A percentile compares a stretch with the other conserved stretches of the same genome.
These are phyloP conservation scores for Pythium brachiatum DNA, from an alignment of 352 stramenopile genomes.

Conservation along the genomic window DNA sequence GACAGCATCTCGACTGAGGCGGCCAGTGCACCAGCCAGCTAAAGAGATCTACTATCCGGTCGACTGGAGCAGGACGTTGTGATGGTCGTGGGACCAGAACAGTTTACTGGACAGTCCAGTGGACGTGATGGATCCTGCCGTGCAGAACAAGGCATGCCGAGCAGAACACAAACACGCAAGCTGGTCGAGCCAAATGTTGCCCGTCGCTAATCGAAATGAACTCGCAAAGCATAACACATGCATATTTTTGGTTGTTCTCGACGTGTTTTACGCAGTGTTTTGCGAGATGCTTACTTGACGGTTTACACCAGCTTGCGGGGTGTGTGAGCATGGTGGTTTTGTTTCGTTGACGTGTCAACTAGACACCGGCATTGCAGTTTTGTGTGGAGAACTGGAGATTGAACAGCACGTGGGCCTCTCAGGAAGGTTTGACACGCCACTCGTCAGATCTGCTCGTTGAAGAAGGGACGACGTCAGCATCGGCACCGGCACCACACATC, in stretches of 20 bases:
- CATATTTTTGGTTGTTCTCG: neutral
- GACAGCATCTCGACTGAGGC: constrained; percentile 2
- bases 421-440: neutral
- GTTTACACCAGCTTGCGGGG: neutral
- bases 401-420: neutral
- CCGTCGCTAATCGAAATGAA: neutral
- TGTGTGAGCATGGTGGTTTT: no score
- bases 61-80: neutral
- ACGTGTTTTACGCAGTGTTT: neutral
- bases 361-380: neutral
- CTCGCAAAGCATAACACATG: no score
- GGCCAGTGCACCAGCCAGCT: constrained; percentile 3
- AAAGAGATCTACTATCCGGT: neutral
- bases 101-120: neutral
- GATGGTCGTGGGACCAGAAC: constrained; percentile 1
- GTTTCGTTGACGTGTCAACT: neutral
- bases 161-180: neutral
- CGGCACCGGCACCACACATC: no score
- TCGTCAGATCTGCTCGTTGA: constrained; percentile 3
- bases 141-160: neutral
- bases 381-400: no score
- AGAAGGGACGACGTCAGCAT: neutral
- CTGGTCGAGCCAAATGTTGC: neutral
- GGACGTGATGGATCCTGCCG: neutral
- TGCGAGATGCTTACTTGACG: neutral